Percentiles rank a stretch among this genome's conserved stretches.
Evolutionary conservation across 495 filamentous ascomycete genomes (phyloP).

Genomic region (Durotheca rogersii): DNA sequence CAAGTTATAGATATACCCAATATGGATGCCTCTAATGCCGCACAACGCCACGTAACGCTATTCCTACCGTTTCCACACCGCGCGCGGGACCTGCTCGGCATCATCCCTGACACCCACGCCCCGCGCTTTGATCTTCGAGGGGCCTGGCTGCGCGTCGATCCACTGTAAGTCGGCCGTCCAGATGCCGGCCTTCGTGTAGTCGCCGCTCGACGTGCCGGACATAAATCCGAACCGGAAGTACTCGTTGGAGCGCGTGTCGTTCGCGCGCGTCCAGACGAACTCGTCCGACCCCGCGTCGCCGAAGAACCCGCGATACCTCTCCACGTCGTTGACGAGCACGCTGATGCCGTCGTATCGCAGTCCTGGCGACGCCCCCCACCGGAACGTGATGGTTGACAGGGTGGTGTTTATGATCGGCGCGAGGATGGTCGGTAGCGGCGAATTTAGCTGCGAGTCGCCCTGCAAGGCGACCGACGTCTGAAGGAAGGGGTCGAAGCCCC

Average conservation of each 20-base stretch:
- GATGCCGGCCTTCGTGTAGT: slow-evolving; percentile 79
- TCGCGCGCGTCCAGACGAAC: slow-evolving; percentile 51
- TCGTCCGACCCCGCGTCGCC: slow-evolving; percentile 47
- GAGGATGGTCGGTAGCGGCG: slow-evolving; percentile 64
- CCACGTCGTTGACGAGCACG: slow-evolving; percentile 91
- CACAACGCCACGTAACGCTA: slow-evolving; percentile 13
- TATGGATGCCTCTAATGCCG: no score
- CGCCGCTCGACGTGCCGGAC: slow-evolving; percentile 63
- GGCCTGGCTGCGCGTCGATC: slow-evolving; percentile 55
- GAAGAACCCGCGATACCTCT: slow-evolving; percentile 68
- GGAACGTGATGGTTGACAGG: slow-evolving; percentile 52
- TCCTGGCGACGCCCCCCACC: slow-evolving; percentile 54
- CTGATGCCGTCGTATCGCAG: slow-evolving; percentile 77
- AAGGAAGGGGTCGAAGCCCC: slow-evolving; percentile 90
- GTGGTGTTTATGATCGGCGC: slow-evolving; percentile 45
- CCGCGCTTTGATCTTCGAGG: slow-evolving; percentile 42
- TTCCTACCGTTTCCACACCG: slow-evolving; percentile 20
- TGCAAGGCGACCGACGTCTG: slow-evolving; percentile 74
- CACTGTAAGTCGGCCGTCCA: slow-evolving; percentile 73
- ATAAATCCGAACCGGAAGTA: slow-evolving; percentile 89
- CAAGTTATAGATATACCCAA: no score
- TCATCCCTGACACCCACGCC: slow-evolving; percentile 9
- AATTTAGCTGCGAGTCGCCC: slow-evolving; percentile 68
- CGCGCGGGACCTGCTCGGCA: slow-evolving; percentile 13
- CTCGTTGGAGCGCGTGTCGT: slow-evolving; percentile 50